Evolutionary conservation across 2,329 filamentous ascomycete species (phyloP), one percentile per base, ranked within the genome.

Genomic region (Rhynchosporium agropyri): DNA sequence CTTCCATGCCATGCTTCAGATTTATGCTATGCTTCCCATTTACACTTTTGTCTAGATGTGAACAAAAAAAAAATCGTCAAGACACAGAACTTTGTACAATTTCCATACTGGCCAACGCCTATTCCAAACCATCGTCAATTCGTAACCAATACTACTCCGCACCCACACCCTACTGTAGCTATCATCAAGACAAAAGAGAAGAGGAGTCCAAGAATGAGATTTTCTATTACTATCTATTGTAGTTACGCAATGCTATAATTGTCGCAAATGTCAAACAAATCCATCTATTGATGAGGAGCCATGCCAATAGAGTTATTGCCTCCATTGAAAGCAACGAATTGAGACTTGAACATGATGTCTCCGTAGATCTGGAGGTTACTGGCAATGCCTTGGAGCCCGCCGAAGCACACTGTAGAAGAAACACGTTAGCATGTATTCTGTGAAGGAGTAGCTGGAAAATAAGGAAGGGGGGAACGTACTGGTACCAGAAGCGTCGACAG

Each of bases 341-440:
- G 81, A 38, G 81, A 83, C 77, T 85, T 85, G 77, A 86, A 85
- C 72, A 86, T 81, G 69, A 85, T 81, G 70, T 86, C 83, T 20
- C 84, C 84, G 70, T 83, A 86, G 72, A 91, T 86, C 75, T 87
- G 84, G 43, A 89, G 74, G 33, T 77, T 76, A 13, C 77, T 77
- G 1, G 80, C 78, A 53, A 83, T 84, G 38, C 82, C 80, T 77
- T 91, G 88, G 20, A 91, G 76, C 68, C 87, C 88, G 64, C 87
- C 88, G 68, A 88, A 90, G 78, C 88, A 91, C 61, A 79, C 80
- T 83, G 61, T 33, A 54, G 57, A 54, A 12, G 46, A 57, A n/a
- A 10, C 58, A 33, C 50, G 63, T 58, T 56, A 66, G 55, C 49
- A 29, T 26, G 42, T n/a, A 45, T 55, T 36, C 12, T 50, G 20